phyloP scores from a whole-genome alignment of 1,139 yeast genomes.

The Debaryomyces psychrophilus region DNA sequence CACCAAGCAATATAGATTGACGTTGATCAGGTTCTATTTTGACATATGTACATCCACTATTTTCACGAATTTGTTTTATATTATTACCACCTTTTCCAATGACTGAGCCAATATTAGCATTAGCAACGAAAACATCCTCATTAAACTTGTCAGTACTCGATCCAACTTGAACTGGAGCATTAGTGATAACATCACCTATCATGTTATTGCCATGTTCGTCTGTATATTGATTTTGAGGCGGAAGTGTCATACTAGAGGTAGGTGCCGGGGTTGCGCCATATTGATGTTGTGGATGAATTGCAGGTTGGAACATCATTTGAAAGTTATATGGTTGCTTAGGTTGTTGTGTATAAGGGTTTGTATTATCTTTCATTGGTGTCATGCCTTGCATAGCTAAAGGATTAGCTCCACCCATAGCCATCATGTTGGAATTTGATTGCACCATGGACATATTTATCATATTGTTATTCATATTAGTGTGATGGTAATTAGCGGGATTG shows the following conservation, averaged over 20 bases:
- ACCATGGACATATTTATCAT: conserved; percentile 24
- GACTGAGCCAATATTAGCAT: conserved; percentile 77
- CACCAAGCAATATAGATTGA: conserved; percentile 53
- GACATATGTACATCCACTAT: conserved; percentile 74
- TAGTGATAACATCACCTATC: conserved; percentile 49
- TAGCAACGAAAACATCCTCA: conserved; percentile 77
- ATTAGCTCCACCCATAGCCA: conserved; percentile 21
- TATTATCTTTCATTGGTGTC: conserved; percentile 17
- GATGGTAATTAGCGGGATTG: conserved; percentile 61
- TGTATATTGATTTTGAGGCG: conserved; percentile 41
- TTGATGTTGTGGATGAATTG: conserved; percentile 41
- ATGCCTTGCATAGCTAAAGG: conserved; percentile 21
- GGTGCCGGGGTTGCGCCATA: conserved; percentile 23
- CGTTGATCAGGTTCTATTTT: conserved; percentile 61
- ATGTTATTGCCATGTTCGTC: conserved; percentile 52
- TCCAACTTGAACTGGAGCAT: conserved; percentile 42
- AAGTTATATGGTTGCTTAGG: conserved; percentile 39
- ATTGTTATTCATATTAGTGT: conserved; percentile 20
- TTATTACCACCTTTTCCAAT: conserved; percentile 88
- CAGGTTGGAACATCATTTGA: conserved; percentile 49
- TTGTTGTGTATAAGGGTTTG: conserved; percentile 21
- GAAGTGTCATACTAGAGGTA: conserved; percentile 23
- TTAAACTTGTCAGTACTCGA: conserved; percentile 50
- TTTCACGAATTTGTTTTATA: conserved; percentile 75
- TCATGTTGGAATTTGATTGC: conserved; percentile 21